These are phyloP conservation scores for Dianthus caryophyllus DNA, from an alignment of 148 eudicot species.

Conservation along the genomic window DNA sequence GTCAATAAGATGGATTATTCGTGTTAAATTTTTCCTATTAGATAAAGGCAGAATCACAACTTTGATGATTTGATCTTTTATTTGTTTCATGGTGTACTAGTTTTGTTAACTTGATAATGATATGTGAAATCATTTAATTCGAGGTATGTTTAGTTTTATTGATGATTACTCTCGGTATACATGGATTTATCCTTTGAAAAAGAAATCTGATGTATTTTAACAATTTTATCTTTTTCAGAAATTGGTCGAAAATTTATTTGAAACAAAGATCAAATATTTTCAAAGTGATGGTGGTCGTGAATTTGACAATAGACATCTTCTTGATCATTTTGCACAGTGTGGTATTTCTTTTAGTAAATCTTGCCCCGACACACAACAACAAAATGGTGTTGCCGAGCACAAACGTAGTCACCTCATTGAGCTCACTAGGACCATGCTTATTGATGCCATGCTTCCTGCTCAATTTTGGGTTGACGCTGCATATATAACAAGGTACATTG, in stretches of 20 bases:
- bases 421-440: neutral
- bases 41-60: no score
- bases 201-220: neutral
- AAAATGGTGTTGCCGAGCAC: slow-evolving; percentile 9
- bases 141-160: neutral
- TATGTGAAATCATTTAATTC: no score
- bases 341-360: slow-evolving; percentile 12
- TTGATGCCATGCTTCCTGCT: neutral
- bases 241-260: neutral
- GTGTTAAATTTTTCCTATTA: no score
- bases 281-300: neutral
- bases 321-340: neutral
- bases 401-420: slow-evolving; percentile 1
- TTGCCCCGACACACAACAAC: neutral
- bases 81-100: no score
- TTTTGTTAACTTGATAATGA: no score
- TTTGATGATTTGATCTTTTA: no score
- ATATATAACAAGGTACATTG: neutral
- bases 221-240: neutral
- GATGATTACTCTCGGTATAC: neutral
- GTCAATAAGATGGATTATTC: no score
- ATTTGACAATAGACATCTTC: neutral
- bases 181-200: neutral
- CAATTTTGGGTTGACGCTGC: slow-evolving; percentile 3
- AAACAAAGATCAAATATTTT: neutral